Percentiles rank a stretch among this genome's conserved stretches.
Conservation (phyloP, 129 eudicot genomes). For the Artemisia annua region DNA sequence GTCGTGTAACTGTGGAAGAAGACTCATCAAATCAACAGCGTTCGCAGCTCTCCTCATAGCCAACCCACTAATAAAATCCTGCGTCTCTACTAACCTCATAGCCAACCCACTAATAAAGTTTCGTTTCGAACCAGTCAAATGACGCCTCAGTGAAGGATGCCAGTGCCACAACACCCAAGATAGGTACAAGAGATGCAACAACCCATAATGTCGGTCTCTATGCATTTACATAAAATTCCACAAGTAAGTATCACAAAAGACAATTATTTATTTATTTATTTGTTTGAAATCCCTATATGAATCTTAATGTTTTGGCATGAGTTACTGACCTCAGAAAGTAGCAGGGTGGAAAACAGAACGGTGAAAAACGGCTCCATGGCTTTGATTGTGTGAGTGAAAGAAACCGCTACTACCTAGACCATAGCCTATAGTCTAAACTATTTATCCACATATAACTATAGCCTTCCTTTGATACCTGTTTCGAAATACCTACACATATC, state of each 20-base stretch:
- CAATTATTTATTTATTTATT: too few species aligned
- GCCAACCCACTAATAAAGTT: too few species aligned
- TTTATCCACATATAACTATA: too few species aligned
- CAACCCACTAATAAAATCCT: too few species aligned
- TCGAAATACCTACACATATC: too few species aligned
- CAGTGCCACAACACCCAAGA: slow-evolving; percentile 90
- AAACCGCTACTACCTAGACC: slow-evolving; percentile 71
- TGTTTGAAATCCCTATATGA: slow-evolving; percentile 4
- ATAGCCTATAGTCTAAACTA: too few species aligned
- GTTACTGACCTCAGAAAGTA: slow-evolving; percentile 64
- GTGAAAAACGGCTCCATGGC: slow-evolving; percentile 71
- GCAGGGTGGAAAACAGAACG: slow-evolving; percentile 66
- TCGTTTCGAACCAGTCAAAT: slow-evolving; percentile 67
- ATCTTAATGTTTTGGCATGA: not conserved
- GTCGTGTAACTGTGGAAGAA: too few species aligned
- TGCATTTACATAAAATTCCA: slow-evolving; percentile 7
- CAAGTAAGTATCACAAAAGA: slow-evolving; percentile 1
- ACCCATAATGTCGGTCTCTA: slow-evolving; percentile 87
- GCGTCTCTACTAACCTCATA: too few species aligned
- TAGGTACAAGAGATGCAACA: slow-evolving; percentile 70
- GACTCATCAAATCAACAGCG: too few species aligned
- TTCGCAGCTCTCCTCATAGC: too few species aligned
- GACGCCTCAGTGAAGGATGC: slow-evolving; percentile 88
- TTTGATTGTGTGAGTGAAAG: too few species aligned
- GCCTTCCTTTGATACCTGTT: too few species aligned